Evolutionary conservation across 805 yeast genomes (phyloP).

Genomic region (Kodamaea hsintzibuensis): DNA sequence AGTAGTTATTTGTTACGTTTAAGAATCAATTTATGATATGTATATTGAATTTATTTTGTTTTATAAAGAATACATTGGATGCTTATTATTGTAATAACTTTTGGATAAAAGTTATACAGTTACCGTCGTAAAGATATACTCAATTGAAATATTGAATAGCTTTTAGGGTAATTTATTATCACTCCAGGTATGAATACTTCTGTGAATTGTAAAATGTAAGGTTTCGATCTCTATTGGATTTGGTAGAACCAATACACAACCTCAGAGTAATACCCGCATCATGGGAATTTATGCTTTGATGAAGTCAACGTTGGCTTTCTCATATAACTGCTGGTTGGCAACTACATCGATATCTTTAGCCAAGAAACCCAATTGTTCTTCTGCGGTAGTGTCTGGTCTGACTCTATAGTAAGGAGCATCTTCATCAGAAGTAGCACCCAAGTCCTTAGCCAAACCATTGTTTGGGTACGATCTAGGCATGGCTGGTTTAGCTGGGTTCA

Average conservation of each 20-base stretch:
- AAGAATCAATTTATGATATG: not conserved
- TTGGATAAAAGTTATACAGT: not conserved
- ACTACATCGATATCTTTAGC: conserved; percentile 29
- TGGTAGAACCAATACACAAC: not conserved
- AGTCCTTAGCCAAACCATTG: conserved; percentile 71
- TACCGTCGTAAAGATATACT: too few relatives aligned
- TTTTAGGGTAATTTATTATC: too few relatives aligned
- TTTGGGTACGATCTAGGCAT: conserved; percentile 74
- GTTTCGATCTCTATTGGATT: too few relatives aligned
- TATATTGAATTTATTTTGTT: not conserved
- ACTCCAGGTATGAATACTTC: too few relatives aligned
- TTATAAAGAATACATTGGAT: not conserved
- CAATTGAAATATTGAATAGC: too few relatives aligned
- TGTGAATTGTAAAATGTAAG: too few relatives aligned
- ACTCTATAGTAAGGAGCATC: conserved; percentile 39
- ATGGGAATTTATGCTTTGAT: conserved; percentile 18
- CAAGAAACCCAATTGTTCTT: conserved; percentile 37
- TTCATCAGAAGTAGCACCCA: conserved; percentile 58
- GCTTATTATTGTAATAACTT: not conserved
- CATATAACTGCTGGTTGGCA: conserved; percentile 33
- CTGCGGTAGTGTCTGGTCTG: conserved; percentile 41
- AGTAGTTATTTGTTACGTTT: too few relatives aligned
- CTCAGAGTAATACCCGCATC: not conserved
- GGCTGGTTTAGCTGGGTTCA: conserved; percentile 66
- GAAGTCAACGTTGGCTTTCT: conserved; percentile 38